These are phyloP conservation scores for Acarospora socialis DNA, from an alignment of 2,329 filamentous ascomycete species.

Conservation along the genomic window DNA sequence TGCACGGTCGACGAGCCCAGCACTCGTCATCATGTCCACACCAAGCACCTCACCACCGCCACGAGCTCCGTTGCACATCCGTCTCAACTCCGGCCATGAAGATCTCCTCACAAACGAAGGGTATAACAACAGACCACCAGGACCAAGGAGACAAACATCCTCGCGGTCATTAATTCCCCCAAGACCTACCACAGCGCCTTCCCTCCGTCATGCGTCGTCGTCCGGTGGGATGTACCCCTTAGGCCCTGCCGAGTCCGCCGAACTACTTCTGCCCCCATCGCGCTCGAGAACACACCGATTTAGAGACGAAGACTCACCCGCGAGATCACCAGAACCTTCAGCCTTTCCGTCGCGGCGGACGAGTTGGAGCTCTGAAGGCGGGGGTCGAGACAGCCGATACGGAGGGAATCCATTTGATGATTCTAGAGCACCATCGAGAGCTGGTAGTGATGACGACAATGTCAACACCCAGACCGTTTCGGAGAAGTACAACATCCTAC, in stretches of 20 bases:
- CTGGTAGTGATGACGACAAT: constrained; percentile 49
- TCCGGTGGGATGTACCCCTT: constrained; percentile 32
- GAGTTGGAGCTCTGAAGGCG: constrained; percentile 49
- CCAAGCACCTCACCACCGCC: constrained; percentile 9
- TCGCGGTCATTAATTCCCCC: constrained; percentile 32
- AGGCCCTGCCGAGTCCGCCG: constrained; percentile 11
- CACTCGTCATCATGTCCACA: too few species aligned
- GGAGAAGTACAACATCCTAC: constrained; percentile 59
- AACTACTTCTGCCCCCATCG: constrained; percentile 34
- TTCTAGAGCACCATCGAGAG: constrained; percentile 42
- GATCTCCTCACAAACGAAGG: constrained; percentile 32
- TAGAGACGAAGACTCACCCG: constrained; percentile 36
- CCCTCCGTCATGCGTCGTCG: constrained; percentile 27
- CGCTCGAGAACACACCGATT: constrained; percentile 35
- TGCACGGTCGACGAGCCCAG: too few species aligned
- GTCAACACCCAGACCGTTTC: constrained; percentile 60
- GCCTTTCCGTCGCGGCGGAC: constrained; percentile 45
- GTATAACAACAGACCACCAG: constrained; percentile 22
- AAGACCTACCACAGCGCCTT: constrained; percentile 17
- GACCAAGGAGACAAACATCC: constrained; percentile 26
- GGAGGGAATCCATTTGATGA: constrained; percentile 45
- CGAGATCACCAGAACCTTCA: constrained; percentile 35
- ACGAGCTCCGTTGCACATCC: constrained; percentile 41
- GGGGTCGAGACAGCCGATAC: constrained; percentile 36
- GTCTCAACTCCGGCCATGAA: constrained; percentile 47